These are phyloP conservation scores for Fusarium nygamai DNA, from an alignment of 2,329 filamentous ascomycete species.

Conservation along the genomic window DNA sequence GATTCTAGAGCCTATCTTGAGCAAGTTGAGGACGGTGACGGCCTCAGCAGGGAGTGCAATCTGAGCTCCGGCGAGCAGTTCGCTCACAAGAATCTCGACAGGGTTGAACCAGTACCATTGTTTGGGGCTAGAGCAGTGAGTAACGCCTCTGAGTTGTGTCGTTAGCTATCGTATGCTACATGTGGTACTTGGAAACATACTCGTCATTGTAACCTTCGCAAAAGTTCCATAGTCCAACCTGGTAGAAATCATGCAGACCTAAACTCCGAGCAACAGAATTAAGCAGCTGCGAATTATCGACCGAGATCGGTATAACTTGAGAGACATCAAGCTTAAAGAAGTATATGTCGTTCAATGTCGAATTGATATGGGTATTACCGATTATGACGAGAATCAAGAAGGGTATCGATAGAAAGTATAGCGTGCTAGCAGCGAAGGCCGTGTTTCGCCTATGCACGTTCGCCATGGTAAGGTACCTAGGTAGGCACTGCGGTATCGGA, in stretches of 20 bases:
- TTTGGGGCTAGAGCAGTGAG: constrained; percentile 75
- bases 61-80: constrained; percentile 83
- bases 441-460: constrained; percentile 62
- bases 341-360: constrained; percentile 75
- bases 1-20: constrained; percentile 78
- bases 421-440: constrained; percentile 71
- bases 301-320: constrained; percentile 78
- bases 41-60: constrained; percentile 83
- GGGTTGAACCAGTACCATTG: constrained; percentile 92
- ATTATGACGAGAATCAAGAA: constrained; percentile 84
- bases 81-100: constrained; percentile 79
- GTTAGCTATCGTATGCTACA: constrained; percentile 46
- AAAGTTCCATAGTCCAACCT: constrained; percentile 90
- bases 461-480: constrained; percentile 31
- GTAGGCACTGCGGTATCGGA: not conserved
- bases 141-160: constrained; percentile 70
- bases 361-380: constrained; percentile 73
- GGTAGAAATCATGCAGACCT: constrained; percentile 93
- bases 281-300: constrained; percentile 78
- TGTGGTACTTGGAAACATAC: constrained; percentile 45
- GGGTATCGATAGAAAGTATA: constrained; percentile 78
- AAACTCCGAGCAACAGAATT: constrained; percentile 88
- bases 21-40: constrained; percentile 76
- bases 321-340: constrained; percentile 87
- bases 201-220: constrained; percentile 84